Base-by-base conservation (phyloP, 1,284 basidiomycete genomes). In the Naganishia liquefaciens region DNA sequence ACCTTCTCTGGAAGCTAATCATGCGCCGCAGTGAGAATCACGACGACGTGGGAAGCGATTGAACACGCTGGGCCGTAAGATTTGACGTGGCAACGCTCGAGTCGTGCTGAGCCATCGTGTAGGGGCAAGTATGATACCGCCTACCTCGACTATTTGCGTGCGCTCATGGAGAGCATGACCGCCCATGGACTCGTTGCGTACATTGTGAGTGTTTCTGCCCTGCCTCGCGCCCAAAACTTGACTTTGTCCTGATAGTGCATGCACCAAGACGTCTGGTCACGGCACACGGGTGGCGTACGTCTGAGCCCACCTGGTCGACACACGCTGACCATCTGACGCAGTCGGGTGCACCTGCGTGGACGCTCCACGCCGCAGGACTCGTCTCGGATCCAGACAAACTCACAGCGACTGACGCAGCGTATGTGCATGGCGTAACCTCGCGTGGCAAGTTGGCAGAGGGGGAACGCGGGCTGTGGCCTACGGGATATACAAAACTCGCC, bases 41-140 rank as follows among this genome's bases (percentile, higher is more conserved):
- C 93, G 21, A 85, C 98, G 3, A 96, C 94, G 1, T 99, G 95
- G 96, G 95, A 99, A 75, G 91, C 93, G 0, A 82, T 99, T 25
- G 93, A 97, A 73, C 96, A 98, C 73, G 84, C 82, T 62, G 94
- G 90, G 68, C 90, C 86, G 88, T 92, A 77, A 72, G 90, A 85
- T 13, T 37, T 43, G 27, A 1, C 19, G n/a, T n/a, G 6, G 11
- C 13, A n/a, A 46, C 17, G 6, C 27, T 33, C 23, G n/a, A 27
- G 33, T 9, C 15, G 42, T 15, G 15, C 43, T 25, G n/a, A 25
- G 23, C 17, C 33, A 21, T 42, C 27, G 19, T 30, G 10, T 70
- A 91, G 90, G 19, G 91, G 91, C 2, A 79, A 86, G 53, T 94
- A 91, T 71, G 93, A 98, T 77, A 77, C 76, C 3, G 87, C 88